Evolutionary conservation across 371 early-diverging fungal genomes (phyloP), one percentile per base, ranked within the genome.

Genomic region (Apophysomyces variabilis): DNA sequence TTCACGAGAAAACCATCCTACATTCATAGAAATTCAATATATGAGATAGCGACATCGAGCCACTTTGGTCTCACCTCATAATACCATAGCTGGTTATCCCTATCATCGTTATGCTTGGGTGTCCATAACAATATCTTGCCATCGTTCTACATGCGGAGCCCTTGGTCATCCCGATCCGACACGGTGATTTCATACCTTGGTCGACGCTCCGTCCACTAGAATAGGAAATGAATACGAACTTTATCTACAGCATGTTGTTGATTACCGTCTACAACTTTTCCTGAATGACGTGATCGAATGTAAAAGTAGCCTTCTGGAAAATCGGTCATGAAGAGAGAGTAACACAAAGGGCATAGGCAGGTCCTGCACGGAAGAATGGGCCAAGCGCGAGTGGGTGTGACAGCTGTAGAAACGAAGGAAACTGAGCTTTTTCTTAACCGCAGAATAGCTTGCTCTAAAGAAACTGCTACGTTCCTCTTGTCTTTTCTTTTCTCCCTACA

Each of bases 221-320:
- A 21, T 14, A 16, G 32, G 50, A 35, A 9, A 63, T 7, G 12
- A 14, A 63, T 4, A 21, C 37, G 38, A 35, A 44, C 11, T 60
- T 26, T 26, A 50, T 37, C 32, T 56, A 41, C 36, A 58, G 5
- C 45, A 16, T 61, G 37, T n/a, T 60, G 8, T 44, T 32, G 54
- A 47, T 69, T 71, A 77, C 78, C 80, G 39, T 83, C 83, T 54
- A 83, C 66, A 11, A 83, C 80, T 65, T 83, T 79, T 4, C 78
- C 80, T 5, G 68, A 73, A 21, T 64, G 41, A 16, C 77, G 76
- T 58, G 80, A 78, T 35, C 76, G 78, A 38, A 83, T 78, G 57
- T 83, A 83, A 70, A 83, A 83, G 62, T 76, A 76, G 5, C 80
- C 83, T 44, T 78, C 67, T 14, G 80, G 80, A 64, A 83, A 80